Evolutionary conservation across 73 alveolate genomes (phyloP).

Genomic region (Stentor roeselii): DNA sequence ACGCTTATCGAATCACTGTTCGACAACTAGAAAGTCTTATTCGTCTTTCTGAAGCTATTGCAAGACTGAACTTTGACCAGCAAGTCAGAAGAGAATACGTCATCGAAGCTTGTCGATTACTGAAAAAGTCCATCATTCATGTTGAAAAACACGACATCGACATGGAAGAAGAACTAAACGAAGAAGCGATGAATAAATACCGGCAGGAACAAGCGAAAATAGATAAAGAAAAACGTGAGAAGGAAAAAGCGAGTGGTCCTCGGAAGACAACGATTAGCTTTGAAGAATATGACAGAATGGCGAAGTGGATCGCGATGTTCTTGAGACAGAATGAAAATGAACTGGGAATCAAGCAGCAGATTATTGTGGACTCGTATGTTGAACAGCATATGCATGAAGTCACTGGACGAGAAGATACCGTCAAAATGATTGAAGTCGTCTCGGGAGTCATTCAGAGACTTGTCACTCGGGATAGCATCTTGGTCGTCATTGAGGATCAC

Average conservation of each 20-base stretch:
- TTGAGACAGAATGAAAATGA: constrained; percentile 55
- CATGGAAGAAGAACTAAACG: constrained; percentile 24
- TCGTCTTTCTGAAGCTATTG: constrained; percentile 93
- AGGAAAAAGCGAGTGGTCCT: not conserved
- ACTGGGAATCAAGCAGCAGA: constrained; percentile 44
- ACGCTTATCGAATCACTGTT: constrained; percentile 96
- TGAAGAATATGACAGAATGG: constrained; percentile 49
- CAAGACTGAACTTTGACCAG: constrained; percentile 87
- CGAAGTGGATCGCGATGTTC: constrained; percentile 36
- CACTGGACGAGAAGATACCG: constrained; percentile 52
- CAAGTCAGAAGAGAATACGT: constrained; percentile 75
- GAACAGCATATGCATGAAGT: constrained; percentile 36
- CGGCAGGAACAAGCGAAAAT: constrained; percentile 2
- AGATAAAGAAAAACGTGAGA: not conserved
- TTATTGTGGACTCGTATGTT: constrained; percentile 42
- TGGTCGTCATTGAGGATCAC: constrained; percentile 55
- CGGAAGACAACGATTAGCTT: constrained; percentile 37
- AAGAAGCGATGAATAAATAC: not conserved
- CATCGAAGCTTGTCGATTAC: constrained; percentile 84
- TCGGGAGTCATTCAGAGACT: constrained; percentile 57
- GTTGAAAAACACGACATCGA: constrained; percentile 78
- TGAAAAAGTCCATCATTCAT: constrained; percentile 75
- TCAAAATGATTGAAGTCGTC: constrained; percentile 55
- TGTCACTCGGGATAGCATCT: constrained; percentile 57
- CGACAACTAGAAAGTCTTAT: constrained; percentile 96